Percentiles rank a stretch among this genome's conserved stretches.
These are phyloP conservation scores for Arachis stenosperma DNA, from an alignment of 306 rosid genomes.

Conservation along the genomic window DNA sequence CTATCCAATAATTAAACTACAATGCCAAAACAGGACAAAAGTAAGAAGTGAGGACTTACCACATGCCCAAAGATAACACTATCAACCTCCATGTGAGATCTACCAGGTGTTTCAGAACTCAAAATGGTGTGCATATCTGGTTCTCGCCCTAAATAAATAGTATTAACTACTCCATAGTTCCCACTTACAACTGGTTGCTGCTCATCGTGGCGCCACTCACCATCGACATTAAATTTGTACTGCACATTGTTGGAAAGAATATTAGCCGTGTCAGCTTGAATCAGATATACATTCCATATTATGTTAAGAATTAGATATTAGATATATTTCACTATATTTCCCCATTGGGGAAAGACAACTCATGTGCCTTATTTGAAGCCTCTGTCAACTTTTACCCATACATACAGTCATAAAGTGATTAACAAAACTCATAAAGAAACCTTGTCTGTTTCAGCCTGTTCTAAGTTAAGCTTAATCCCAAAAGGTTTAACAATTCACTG, in stretches of 20 bases:
- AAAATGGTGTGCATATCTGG: constrained; percentile 52
- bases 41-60: constrained; percentile 46
- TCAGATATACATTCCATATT: constrained; percentile 8
- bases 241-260: constrained; percentile 50
- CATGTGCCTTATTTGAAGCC: constrained; percentile 11
- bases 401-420: constrained; percentile 10
- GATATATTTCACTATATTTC: constrained; percentile 10
- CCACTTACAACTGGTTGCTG: constrained; percentile 62
- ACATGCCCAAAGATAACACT: constrained; percentile 50
- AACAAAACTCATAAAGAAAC: constrained; percentile 24
- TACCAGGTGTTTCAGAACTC: constrained; percentile 54
- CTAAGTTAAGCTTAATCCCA: constrained; percentile 16
- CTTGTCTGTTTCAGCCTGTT: constrained; percentile 19
- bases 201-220: constrained; percentile 86
- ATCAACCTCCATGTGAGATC: constrained; percentile 85
- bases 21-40: constrained; percentile 18
- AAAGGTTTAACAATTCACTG: constrained; percentile 2
- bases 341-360: constrained; percentile 3
- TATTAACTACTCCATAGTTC: constrained; percentile 69
- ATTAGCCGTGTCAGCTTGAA: constrained; percentile 40
- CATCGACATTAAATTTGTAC: constrained; percentile 85
- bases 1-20: constrained; percentile 25
- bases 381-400: constrained; percentile 20
- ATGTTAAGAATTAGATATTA: neutral
- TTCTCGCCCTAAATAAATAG: constrained; percentile 55